These are phyloP conservation scores for Henckelia pumila DNA, from an alignment of 257 asterid genomes.

Conservation along the genomic window DNA sequence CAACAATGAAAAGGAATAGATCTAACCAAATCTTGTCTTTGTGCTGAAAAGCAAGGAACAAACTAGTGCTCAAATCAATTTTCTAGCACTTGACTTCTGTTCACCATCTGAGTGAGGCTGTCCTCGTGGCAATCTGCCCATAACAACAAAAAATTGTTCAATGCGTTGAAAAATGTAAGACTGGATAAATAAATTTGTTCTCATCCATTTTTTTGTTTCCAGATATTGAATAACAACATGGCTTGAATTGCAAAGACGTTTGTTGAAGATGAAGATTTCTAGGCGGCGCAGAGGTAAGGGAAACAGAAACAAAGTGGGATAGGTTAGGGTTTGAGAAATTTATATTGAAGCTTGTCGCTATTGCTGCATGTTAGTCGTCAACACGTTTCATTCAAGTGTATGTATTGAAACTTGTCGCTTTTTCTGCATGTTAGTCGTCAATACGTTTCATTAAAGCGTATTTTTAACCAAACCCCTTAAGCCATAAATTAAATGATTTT, in stretches of 20 bases:
- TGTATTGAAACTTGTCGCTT: background rate
- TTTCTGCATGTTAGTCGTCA: background rate
- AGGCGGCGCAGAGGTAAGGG: background rate
- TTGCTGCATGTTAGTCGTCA: background rate
- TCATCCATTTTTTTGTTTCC: background rate
- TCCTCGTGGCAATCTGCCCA: background rate
- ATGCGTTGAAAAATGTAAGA: no score
- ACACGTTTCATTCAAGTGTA: background rate
- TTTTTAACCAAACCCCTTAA: background rate
- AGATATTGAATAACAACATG: background rate
- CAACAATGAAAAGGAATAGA: background rate
- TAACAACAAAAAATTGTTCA: background rate
- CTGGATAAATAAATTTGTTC: no score
- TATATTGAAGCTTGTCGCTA: background rate
- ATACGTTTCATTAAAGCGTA: background rate
- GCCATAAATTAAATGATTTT: background rate
- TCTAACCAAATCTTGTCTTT: background rate
- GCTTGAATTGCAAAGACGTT: background rate
- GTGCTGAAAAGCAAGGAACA: no score
- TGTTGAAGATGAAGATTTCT: background rate
- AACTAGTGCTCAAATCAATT: background rate
- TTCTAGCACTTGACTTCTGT: background rate
- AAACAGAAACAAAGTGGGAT: background rate
- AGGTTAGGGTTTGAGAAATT: background rate
- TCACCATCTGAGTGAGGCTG: background rate